Conservation (phyloP, 306 rosid species). For the Inga oerstediana region DNA sequence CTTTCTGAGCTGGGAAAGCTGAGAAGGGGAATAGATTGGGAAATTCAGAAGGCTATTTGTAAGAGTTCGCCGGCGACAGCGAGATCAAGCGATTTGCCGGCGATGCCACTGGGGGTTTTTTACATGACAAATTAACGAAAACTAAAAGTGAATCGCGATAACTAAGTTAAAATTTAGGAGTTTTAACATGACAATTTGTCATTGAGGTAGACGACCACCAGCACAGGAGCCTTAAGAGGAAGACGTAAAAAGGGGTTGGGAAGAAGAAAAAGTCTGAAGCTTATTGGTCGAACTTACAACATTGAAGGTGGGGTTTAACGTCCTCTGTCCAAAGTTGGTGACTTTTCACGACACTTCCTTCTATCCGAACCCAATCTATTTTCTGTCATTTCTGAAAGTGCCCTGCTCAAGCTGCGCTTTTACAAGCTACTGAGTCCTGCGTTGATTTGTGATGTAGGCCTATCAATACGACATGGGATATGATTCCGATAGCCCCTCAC, state of each 20-base stretch:
- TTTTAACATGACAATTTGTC: conserved; percentile 15
- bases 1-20: conserved; percentile 25
- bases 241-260: background rate
- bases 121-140: background rate
- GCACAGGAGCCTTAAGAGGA: conserved; percentile 8
- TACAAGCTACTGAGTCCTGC: conserved; percentile 23
- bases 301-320: conserved; percentile 16
- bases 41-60: background rate
- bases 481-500: conserved; percentile 72
- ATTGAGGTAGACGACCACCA: conserved; percentile 2
- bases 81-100: conserved; percentile 13
- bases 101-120: background rate
- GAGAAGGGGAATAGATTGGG: background rate
- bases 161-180: conserved; percentile 27
- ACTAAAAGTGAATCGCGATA: conserved; percentile 20
- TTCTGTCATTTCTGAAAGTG: background rate
- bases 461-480: conserved; percentile 54
- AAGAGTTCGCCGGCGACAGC: conserved; percentile 11
- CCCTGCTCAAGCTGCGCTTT: conserved; percentile 23
- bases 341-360: background rate
- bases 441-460: conserved; percentile 36
- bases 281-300: background rate
- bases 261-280: background rate
- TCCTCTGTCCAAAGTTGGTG: background rate
- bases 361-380: background rate